These are phyloP conservation scores for Ceratobasidium sp. DNA, from an alignment of 1,284 basidiomycete genomes.

Conservation along the genomic window DNA sequence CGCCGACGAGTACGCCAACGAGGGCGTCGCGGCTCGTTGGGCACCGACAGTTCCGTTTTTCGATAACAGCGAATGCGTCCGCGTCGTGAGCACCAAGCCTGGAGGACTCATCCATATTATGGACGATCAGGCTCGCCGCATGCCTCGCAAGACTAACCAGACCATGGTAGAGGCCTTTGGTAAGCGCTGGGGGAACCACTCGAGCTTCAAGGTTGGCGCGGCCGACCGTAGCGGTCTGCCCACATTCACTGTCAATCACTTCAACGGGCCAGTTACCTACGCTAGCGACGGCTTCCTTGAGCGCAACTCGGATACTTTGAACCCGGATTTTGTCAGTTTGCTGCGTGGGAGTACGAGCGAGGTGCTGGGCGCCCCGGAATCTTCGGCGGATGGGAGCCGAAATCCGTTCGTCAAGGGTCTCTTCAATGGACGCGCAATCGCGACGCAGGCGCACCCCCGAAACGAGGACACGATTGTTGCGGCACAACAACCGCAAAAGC, in stretches of 20 bases:
- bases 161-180: conserved; percentile 94
- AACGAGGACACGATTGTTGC: conserved; percentile 94
- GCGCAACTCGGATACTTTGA: conserved; percentile 86
- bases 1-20: conserved; percentile 79
- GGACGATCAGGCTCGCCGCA: conserved; percentile 90
- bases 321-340: conserved; percentile 91
- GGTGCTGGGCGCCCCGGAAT: conserved; percentile 52
- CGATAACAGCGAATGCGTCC: conserved; percentile 89
- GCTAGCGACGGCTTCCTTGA: conserved; percentile 89
- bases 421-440: conserved; percentile 86
- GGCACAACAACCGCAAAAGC: conserved; percentile 90
- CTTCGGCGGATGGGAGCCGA: conserved; percentile 69
- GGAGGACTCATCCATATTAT: conserved; percentile 96
- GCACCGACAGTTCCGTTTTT: conserved; percentile 82
- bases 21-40: conserved; percentile 73
- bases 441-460: conserved; percentile 86
- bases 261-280: conserved; percentile 89
- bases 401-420: conserved; percentile 92
- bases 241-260: conserved; percentile 93
- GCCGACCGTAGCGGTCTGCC: conserved; percentile 80
- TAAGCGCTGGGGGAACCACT: conserved; percentile 94
- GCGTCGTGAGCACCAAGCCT: conserved; percentile 84
- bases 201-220: conserved; percentile 82
- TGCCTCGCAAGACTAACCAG: conserved; percentile 88
- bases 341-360: conserved; percentile 65